Conservation (phyloP, 148 eudicot genomes). For the Vaccinium myrtillus region DNA sequence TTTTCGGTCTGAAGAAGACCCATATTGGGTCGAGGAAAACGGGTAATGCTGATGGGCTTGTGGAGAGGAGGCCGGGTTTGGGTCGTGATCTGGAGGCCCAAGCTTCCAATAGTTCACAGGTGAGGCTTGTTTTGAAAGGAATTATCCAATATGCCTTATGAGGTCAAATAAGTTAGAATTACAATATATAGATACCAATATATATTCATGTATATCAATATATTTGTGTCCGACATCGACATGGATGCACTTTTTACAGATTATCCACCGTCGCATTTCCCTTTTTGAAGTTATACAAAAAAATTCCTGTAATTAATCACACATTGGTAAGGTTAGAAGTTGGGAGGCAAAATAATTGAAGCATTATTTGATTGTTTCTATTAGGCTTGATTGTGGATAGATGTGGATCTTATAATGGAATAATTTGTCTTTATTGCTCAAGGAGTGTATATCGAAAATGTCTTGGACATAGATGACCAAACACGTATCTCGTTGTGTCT, state of each 20-base stretch:
- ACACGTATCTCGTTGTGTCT: background rate
- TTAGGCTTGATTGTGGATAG: background rate
- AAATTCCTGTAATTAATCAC: too few relatives aligned
- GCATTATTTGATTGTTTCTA: background rate
- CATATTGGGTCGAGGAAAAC: conserved; percentile 69
- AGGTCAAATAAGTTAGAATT: too few relatives aligned
- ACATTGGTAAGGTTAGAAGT: too few relatives aligned
- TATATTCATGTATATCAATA: too few relatives aligned
- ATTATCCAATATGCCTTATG: too few relatives aligned
- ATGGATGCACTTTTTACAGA: too few relatives aligned
- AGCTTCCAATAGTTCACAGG: conserved; percentile 20
- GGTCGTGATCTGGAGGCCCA: conserved; percentile 5
- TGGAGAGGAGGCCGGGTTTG: conserved; percentile 16
- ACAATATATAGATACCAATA: too few relatives aligned
- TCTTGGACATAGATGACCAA: background rate
- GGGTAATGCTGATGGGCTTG: conserved; percentile 29
- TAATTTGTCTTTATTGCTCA: background rate
- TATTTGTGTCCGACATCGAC: too few relatives aligned
- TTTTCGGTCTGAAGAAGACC: conserved; percentile 71
- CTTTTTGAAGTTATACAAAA: too few relatives aligned
- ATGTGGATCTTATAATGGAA: background rate
- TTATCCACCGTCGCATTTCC: too few relatives aligned
- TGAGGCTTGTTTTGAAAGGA: conserved; percentile 11
- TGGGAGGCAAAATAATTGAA: too few relatives aligned
- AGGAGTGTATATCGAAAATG: background rate